Evolutionary conservation across 1,284 basidiomycete genomes (phyloP), one percentile per base, ranked within the genome.

Genomic region (Trichosporon sp.): DNA sequence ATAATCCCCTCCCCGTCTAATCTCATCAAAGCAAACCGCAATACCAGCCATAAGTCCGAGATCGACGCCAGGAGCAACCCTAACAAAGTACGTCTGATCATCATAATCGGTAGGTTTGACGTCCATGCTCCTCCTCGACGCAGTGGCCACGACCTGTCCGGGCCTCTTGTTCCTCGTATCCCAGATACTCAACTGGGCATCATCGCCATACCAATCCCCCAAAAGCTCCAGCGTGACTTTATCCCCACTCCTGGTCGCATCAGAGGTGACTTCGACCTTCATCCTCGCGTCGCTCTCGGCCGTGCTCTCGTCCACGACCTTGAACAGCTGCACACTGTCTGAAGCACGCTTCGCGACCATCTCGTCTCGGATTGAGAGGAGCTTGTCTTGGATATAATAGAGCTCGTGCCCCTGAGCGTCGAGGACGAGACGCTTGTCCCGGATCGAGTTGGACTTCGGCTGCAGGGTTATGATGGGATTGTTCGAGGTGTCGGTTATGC

Each of bases 1-100:
- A 27, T 54, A 54, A 14, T 54, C 49, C 27, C 29, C 27, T 25
- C 49, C 49, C 16, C 49, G 49, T 25, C 49, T 25, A 27, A 54
- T 54, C 69, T 81, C 79, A 65, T 81, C 78, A 61, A 81, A 77
- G 62, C 79, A 78, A 46, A 82, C 77, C 65, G 79, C 79, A 27
- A 82, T 71, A 8, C 80, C 81, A 10, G 80, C 74, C 31, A 82
- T 75, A 25, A 81, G 69, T 4, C 79, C 73, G 10, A 80, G 70
- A 65, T 82, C 81, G 8, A 82, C 79, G n/a, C 79, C 79, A 1
- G 80, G 77, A 4, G 81, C 81, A 31, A 81, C 73, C 1, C 73
- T 78, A 6, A 80, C 72, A 49, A 74, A 73, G 70, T 80, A 80
- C 23, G 46, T 23, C 46, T 60, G 57, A 19, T 29, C 46, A 16